phyloP scores from a whole-genome alignment of 208 protist species.

The Trypanosoma scelopori region DNA sequence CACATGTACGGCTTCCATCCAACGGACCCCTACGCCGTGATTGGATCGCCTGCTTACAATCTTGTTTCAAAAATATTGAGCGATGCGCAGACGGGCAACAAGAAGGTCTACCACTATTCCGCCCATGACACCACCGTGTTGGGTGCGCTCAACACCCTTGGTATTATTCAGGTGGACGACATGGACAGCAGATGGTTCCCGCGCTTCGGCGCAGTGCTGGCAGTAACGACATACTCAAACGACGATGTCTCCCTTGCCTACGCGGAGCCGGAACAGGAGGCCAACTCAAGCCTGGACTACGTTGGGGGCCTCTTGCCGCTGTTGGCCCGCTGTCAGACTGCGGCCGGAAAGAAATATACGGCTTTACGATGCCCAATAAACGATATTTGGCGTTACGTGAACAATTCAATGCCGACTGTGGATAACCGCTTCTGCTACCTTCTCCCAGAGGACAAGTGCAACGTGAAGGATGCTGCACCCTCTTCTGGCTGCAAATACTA shows the following conservation, averaged over 20 bases:
- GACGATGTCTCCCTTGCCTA: constrained; percentile 25
- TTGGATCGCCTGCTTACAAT: constrained; percentile 20
- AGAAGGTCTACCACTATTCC: constrained; percentile 31
- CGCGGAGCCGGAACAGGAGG: constrained; percentile 25
- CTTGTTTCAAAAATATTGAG: constrained; percentile 20
- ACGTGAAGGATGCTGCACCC: constrained; percentile 6
- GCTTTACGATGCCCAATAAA: constrained; percentile 16
- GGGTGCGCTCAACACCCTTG: constrained; percentile 25
- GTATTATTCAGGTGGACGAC: constrained; percentile 16
- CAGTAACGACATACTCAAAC: constrained; percentile 22
- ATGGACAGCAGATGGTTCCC: constrained; percentile 25
- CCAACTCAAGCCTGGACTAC: constrained; percentile 22
- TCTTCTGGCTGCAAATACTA: constrained; percentile 18
- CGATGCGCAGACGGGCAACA: constrained; percentile 15
- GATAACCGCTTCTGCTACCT: constrained; percentile 18
- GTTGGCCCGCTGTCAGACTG: constrained; percentile 15
- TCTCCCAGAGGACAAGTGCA: constrained; percentile 18
- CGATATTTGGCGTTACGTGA: constrained; percentile 28
- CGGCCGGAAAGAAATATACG: constrained; percentile 14
- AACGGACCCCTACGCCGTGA: constrained; percentile 24
- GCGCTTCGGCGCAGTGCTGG: constrained; percentile 22
- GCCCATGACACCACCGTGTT: constrained; percentile 24
- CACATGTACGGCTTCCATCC: constrained; percentile 22
- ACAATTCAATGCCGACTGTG: constrained; percentile 17
- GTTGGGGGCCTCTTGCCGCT: constrained; percentile 9